phyloP scores from a whole-genome alignment of 2,329 filamentous ascomycete genomes.

The Ascomycota sp. region DNA sequence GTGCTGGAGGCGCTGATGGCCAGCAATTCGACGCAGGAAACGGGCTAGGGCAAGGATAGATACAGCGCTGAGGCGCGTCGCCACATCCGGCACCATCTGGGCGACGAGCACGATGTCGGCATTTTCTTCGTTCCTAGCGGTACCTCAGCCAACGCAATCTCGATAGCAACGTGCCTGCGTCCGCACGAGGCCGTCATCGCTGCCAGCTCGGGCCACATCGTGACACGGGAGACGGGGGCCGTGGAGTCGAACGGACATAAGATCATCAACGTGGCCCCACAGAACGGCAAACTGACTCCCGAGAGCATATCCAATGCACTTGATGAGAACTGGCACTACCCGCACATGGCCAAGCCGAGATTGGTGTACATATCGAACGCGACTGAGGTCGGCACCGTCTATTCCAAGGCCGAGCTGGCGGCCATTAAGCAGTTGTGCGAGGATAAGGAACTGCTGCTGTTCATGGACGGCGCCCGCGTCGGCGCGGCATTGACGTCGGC shows the following conservation, averaged over 20 bases:
- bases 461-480: slow-evolving; percentile 27
- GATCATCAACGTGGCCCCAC: slow-evolving; percentile 24
- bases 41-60: slow-evolving; percentile 24
- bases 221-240: slow-evolving; percentile 26
- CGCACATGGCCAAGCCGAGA: slow-evolving; percentile 28
- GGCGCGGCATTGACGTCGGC: slow-evolving; percentile 20
- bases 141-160: slow-evolving; percentile 29
- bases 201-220: slow-evolving; percentile 26
- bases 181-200: slow-evolving; percentile 31
- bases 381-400: slow-evolving; percentile 27
- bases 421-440: slow-evolving; percentile 22
- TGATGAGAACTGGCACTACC: slow-evolving; percentile 27
- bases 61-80: slow-evolving; percentile 20
- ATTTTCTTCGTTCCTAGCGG: slow-evolving; percentile 31
- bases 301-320: slow-evolving; percentile 19
- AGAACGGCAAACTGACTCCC: slow-evolving; percentile 26
- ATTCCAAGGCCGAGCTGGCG: slow-evolving; percentile 19
- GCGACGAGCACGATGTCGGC: slow-evolving; percentile 17
- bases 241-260: slow-evolving; percentile 31
- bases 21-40: slow-evolving; percentile 23
- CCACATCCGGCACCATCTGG: slow-evolving; percentile 18
- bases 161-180: slow-evolving; percentile 27
- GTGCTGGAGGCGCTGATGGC: slow-evolving; percentile 23
- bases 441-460: slow-evolving; percentile 17
- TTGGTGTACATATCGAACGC: slow-evolving; percentile 32